Conservation (phyloP, 306 rosid species). For the Psophocarpus tetragonolobus region DNA sequence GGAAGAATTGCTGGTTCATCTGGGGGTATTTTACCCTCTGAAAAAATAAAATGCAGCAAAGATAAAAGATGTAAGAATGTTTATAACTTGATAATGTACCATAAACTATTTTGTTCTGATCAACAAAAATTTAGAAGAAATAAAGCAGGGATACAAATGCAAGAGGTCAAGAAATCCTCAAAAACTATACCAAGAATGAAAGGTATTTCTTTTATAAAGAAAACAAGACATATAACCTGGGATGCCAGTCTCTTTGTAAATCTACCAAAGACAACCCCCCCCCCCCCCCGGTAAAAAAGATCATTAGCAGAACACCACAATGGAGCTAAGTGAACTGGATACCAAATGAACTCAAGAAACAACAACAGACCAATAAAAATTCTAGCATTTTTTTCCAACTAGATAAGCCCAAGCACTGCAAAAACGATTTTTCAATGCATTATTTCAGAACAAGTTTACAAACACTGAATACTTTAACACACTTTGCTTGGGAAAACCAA, state of each 20-base stretch:
- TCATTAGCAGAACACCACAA: not conserved
- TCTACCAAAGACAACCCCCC: not conserved
- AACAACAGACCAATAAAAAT: not conserved
- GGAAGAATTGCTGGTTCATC: slow-evolving; percentile 93
- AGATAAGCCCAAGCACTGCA: not conserved
- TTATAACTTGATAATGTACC: slow-evolving; percentile 18
- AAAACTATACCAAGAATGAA: not conserved
- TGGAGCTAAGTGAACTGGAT: not conserved
- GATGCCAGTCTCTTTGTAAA: not conserved
- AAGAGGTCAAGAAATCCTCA: not conserved
- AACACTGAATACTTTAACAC: no score
- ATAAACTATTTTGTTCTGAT: not conserved
- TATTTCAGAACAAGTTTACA: no score
- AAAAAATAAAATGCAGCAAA: slow-evolving; percentile 16
- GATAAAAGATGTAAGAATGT: not conserved
- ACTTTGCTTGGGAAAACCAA: no score
- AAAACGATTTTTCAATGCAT: not conserved
- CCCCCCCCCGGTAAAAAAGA: no score
- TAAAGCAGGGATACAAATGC: not conserved
- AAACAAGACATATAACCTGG: not conserved
- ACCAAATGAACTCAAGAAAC: not conserved
- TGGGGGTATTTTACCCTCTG: slow-evolving; percentile 87
- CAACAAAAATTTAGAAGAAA: not conserved
- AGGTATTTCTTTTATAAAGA: no score
- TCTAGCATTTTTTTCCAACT: not conserved